Evolutionary conservation across 495 filamentous ascomycete species (phyloP).

Genomic region (Talaromyces liani): DNA sequence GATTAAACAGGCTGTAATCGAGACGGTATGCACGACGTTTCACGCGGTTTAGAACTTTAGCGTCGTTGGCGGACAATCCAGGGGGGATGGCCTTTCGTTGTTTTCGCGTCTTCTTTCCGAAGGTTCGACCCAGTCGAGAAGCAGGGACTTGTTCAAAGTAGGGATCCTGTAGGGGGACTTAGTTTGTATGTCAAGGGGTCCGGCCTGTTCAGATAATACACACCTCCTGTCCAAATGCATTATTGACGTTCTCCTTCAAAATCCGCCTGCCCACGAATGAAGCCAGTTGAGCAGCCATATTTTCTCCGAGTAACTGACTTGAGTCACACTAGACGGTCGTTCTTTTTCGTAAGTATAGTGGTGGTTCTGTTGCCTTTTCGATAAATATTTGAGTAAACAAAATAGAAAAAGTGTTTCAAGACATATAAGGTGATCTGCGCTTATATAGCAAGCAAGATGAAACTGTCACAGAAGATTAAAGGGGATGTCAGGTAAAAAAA

Average conservation of each 20-base stretch:
- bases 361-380: neutral
- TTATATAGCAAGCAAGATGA: neutral
- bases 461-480: neutral
- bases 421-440: neutral
- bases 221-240: conserved; percentile 64
- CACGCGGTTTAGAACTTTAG: conserved; percentile 67
- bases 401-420: neutral
- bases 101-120: conserved; percentile 55
- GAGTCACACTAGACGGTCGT: neutral
- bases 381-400: neutral
- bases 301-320: neutral
- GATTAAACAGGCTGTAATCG: conserved; percentile 71
- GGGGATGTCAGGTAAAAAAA: neutral
- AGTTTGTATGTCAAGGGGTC: neutral
- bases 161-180: conserved; percentile 43
- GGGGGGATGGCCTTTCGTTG: conserved; percentile 60
- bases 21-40: conserved; percentile 74
- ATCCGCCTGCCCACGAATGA: conserved; percentile 59
- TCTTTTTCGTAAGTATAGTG: neutral
- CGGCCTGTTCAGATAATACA: conserved; percentile 13
- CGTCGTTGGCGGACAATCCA: conserved; percentile 73
- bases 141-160: conserved; percentile 69
- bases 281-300: conserved; percentile 46
- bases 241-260: conserved; percentile 54
- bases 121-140: conserved; percentile 52